Conservation (phyloP, 2,329 filamentous ascomycete genomes). For the Sarocladiaceae sp. region DNA sequence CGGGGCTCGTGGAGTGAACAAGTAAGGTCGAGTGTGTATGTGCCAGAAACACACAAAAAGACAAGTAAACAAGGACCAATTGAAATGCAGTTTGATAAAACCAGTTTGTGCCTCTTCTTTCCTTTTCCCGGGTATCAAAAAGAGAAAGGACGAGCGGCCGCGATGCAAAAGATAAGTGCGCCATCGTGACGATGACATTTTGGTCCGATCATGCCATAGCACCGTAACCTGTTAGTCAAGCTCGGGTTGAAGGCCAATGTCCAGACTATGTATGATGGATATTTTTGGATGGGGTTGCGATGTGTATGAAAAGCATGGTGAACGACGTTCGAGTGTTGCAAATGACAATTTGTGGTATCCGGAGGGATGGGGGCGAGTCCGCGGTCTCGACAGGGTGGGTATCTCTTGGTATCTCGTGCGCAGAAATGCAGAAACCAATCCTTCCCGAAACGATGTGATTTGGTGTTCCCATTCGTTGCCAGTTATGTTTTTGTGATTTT, state of each 20-base stretch:
- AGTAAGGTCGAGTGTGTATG: not conserved
- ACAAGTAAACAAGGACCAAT: conserved; percentile 20
- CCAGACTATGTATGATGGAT: no score
- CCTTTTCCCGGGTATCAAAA: conserved; percentile 10
- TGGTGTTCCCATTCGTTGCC: conserved; percentile 18
- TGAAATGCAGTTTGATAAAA: conserved; percentile 10
- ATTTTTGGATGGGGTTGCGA: no score
- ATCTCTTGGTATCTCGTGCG: conserved; percentile 40
- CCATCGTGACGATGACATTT: not conserved
- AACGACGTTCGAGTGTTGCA: conserved; percentile 1
- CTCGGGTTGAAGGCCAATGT: no score
- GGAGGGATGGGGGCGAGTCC: conserved; percentile 39
- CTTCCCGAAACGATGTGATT: conserved; percentile 28
- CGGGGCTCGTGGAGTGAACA: no score
- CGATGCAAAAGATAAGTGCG: conserved; percentile 8
- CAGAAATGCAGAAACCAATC: conserved; percentile 46
- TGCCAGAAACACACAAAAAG: not conserved
- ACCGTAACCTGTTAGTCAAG: no score
- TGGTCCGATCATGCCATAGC: not conserved
- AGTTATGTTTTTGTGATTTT: conserved; percentile 12
- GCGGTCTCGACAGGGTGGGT: conserved; percentile 47
- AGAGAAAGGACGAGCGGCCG: conserved; percentile 8
- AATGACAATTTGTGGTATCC: conserved; percentile 21
- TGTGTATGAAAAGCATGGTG: conserved; percentile 19
- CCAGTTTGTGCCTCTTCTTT: conserved; percentile 8